Evolutionary conservation across 2,329 filamentous ascomycete genomes (phyloP).

Genomic region (Scleromitrula shiraiana): DNA sequence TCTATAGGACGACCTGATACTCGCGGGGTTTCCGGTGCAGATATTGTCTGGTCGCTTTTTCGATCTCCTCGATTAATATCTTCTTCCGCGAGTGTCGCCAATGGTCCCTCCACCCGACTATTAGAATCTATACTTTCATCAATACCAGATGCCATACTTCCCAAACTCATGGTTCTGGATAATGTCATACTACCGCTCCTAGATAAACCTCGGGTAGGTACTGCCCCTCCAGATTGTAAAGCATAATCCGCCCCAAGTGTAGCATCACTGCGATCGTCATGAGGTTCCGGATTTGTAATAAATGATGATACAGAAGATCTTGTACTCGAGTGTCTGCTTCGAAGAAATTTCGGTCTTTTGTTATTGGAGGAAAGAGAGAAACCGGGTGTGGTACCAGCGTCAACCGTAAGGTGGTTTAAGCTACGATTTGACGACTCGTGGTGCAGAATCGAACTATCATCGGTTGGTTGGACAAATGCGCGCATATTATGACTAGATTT

Average conservation of each 20-base stretch:
- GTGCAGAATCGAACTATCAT: constrained; percentile 24
- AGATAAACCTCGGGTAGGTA: constrained; percentile 46
- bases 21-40: constrained; percentile 62
- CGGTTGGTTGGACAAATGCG: constrained; percentile 13
- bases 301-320: constrained; percentile 55
- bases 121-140: constrained; percentile 39
- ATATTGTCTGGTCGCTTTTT: constrained; percentile 36
- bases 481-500: constrained; percentile 14
- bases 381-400: constrained; percentile 41
- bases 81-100: constrained; percentile 55
- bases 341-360: constrained; percentile 47
- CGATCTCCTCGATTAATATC: constrained; percentile 38
- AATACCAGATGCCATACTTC: constrained; percentile 75
- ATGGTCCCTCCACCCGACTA: constrained; percentile 35
- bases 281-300: constrained; percentile 43
- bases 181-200: constrained; percentile 48
- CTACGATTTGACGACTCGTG: constrained; percentile 31
- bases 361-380: constrained; percentile 35
- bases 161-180: constrained; percentile 73
- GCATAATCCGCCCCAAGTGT: constrained; percentile 74
- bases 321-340: constrained; percentile 46
- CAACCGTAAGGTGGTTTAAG: constrained; percentile 26
- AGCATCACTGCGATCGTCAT: constrained; percentile 55
- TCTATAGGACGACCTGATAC: constrained; percentile 44
- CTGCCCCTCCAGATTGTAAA: constrained; percentile 71